Evolutionary conservation across 176 grass and related monocot genomes (phyloP).

Genomic region (Tuctoria greenei): DNA sequence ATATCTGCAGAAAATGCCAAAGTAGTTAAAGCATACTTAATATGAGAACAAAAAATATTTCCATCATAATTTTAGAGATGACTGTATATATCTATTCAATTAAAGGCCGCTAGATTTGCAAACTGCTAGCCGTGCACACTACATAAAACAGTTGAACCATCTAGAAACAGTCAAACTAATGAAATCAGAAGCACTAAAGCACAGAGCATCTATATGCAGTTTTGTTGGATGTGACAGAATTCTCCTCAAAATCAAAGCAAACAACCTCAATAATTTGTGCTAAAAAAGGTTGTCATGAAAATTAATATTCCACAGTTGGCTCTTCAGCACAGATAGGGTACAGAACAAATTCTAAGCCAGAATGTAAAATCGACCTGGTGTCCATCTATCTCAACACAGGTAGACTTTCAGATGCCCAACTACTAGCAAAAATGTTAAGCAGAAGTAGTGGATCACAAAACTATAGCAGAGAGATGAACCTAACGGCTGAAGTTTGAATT

Average conservation of each 20-base stretch:
- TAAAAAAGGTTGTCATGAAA: not conserved
- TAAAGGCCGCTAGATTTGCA: not conserved
- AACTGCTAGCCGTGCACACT: not conserved
- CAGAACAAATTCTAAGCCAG: not conserved
- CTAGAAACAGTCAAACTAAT: not conserved
- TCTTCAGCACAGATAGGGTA: not conserved
- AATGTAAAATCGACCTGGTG: not conserved
- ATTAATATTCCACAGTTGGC: not conserved
- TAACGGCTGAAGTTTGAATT: not conserved
- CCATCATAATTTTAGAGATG: not conserved
- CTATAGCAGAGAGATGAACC: not conserved
- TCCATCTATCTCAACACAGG: not conserved
- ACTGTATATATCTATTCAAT: not conserved
- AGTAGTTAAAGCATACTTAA: not conserved
- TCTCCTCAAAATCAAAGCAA: not conserved
- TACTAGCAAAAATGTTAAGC: not conserved
- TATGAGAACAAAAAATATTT: not conserved
- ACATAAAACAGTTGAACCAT: not conserved
- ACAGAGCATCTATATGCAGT: not conserved
- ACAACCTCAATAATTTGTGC: not conserved
- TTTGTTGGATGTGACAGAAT: not conserved
- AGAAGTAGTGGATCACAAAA: not conserved
- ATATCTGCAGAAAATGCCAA: slow-evolving; percentile 60
- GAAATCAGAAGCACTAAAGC: not conserved
- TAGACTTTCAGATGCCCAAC: not conserved